Percentiles rank a stretch among this genome's conserved stretches.
phyloP scores from a whole-genome alignment of 2,329 filamentous ascomycete genomes.

The Monascus ruber region DNA sequence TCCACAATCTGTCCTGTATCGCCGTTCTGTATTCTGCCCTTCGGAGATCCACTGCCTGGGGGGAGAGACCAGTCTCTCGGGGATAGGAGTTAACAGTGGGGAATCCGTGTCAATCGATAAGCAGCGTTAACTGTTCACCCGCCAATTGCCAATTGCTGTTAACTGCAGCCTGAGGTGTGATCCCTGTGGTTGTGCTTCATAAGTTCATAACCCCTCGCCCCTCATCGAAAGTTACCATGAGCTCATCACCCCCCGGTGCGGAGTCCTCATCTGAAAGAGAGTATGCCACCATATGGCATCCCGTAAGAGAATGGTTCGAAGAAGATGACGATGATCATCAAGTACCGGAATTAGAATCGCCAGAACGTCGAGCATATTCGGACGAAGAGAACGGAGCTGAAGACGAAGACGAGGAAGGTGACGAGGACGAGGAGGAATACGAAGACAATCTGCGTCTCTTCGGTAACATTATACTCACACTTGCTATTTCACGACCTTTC shows the following conservation, averaged over 20 bases:
- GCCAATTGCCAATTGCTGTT: too few species aligned
- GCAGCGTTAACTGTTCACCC: neutral
- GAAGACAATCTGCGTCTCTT: slow-evolving; percentile 9
- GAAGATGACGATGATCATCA: slow-evolving; percentile 21
- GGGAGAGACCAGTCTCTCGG: slow-evolving; percentile 1
- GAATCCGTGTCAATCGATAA: slow-evolving; percentile 11
- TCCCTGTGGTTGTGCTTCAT: too few species aligned
- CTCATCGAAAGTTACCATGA: slow-evolving; percentile 14
- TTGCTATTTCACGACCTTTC: too few species aligned
- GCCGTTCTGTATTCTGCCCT: too few species aligned
- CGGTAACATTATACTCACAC: slow-evolving; percentile 3
- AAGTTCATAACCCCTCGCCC: too few species aligned
- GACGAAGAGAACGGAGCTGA: slow-evolving; percentile 25
- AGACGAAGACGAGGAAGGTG: slow-evolving; percentile 23
- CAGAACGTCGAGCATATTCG: slow-evolving; percentile 6
- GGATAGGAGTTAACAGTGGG: slow-evolving; percentile 11
- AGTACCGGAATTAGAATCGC: slow-evolving; percentile 9
- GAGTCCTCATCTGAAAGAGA: slow-evolving; percentile 9
- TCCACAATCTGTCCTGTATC: too few species aligned
- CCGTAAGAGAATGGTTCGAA: slow-evolving; percentile 27
- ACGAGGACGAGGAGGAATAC: slow-evolving; percentile 25
- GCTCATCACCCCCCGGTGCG: slow-evolving; percentile 12
- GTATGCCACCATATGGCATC: slow-evolving; percentile 22
- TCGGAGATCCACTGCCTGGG: too few species aligned
- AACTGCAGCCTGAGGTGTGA: too few species aligned